A percentile compares a stretch with the other conserved stretches of the same genome.
Conservation (phyloP, 2,329 filamentous ascomycete genomes). For the Didymella pomorum region DNA sequence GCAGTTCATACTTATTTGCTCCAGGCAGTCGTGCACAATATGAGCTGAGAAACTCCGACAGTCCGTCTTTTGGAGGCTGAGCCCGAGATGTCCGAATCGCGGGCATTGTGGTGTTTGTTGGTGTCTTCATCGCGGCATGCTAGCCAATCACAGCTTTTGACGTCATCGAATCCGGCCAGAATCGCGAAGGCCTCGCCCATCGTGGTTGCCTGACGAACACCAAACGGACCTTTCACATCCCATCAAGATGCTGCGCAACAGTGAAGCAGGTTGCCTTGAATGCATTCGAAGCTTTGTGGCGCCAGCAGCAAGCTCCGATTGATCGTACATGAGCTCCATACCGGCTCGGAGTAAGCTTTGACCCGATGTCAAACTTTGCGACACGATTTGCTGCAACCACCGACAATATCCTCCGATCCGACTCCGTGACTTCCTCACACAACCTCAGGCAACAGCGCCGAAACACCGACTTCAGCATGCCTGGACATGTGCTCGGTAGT, state of each 20-base stretch:
- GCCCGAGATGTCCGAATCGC: conserved; percentile 3
- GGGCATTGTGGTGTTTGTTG: not conserved
- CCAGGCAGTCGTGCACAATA: not conserved
- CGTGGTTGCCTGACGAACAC: conserved; percentile 10
- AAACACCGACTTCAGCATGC: not conserved
- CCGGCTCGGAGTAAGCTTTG: not conserved
- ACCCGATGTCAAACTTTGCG: not conserved
- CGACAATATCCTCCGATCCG: not conserved
- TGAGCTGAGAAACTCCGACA: not conserved
- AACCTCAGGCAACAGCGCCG: not conserved
- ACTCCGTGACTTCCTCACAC: not conserved
- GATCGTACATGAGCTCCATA: not conserved
- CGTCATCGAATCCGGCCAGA: conserved; percentile 7
- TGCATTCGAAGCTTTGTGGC: not conserved
- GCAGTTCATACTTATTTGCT: not conserved
- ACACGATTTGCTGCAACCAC: not conserved
- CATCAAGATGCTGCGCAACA: not conserved
- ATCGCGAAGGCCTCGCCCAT: conserved; percentile 1
- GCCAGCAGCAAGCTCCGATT: not conserved
- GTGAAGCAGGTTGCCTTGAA: not conserved
- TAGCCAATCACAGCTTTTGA: conserved; percentile 10
- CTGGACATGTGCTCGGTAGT: not conserved
- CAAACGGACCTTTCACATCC: not conserved
- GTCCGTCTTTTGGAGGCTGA: not conserved
- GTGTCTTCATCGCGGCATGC: not conserved